Conservation (phyloP, 2,329 filamentous ascomycete genomes). For the Tolypocladium endophyticum region DNA sequence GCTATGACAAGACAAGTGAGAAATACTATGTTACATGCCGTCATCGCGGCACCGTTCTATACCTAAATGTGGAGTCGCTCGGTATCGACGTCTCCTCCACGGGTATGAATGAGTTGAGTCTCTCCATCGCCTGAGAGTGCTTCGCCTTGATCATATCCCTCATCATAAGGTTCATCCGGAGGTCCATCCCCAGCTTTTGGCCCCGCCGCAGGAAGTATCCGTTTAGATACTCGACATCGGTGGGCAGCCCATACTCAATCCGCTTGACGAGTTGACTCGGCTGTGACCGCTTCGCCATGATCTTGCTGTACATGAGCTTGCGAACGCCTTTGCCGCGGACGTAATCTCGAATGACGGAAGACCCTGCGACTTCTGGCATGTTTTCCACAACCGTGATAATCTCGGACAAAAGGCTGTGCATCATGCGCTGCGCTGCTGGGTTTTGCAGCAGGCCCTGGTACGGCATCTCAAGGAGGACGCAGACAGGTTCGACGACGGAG, state of each 20-base stretch:
- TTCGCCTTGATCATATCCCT: constrained; percentile 65
- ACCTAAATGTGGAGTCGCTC: constrained; percentile 11
- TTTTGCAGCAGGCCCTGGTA: constrained; percentile 66
- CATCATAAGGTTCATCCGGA: constrained; percentile 63
- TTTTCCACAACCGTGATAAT: constrained; percentile 59
- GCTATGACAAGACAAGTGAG: background rate
- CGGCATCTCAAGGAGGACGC: constrained; percentile 64
- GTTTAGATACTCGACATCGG: constrained; percentile 78
- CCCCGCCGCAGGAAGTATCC: constrained; percentile 76
- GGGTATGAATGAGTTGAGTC: constrained; percentile 20
- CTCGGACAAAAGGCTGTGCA: constrained; percentile 64
- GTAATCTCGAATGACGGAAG: constrained; percentile 43
- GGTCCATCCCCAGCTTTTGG: constrained; percentile 59
- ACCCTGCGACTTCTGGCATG: constrained; percentile 62
- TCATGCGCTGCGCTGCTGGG: constrained; percentile 50
- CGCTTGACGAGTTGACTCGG: constrained; percentile 58
- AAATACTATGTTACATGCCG: background rate
- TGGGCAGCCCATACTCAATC: constrained; percentile 48
- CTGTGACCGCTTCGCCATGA: constrained; percentile 33
- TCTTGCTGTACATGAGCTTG: constrained; percentile 37
- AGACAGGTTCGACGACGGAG: constrained; percentile 70
- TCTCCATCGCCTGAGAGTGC: constrained; percentile 23
- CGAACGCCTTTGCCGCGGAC: constrained; percentile 52
- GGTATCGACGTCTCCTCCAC: constrained; percentile 23
- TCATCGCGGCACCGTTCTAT: constrained; percentile 6